These are phyloP conservation scores for Colletotrichum phormii DNA, from an alignment of 2,329 filamentous ascomycete genomes.

Conservation along the genomic window DNA sequence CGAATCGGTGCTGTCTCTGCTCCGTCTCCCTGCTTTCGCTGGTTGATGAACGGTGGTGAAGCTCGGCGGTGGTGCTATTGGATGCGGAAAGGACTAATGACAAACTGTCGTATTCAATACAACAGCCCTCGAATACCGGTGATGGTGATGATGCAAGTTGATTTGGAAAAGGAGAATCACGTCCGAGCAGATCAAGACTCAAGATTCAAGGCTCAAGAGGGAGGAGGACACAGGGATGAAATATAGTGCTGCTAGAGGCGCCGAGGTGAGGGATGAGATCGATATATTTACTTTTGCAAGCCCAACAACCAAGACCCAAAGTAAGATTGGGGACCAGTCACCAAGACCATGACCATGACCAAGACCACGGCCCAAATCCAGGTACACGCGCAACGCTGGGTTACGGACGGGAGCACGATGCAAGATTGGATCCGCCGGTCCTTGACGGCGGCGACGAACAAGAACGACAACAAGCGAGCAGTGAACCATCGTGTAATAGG, in stretches of 20 bases:
- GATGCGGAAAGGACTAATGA: background rate
- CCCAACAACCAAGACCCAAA: background rate
- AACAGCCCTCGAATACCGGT: conserved; percentile 29
- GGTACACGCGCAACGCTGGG: background rate
- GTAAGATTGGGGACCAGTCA: conserved; percentile 4
- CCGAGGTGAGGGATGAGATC: conserved; percentile 28
- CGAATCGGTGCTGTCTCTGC: background rate
- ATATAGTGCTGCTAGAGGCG: conserved; percentile 31
- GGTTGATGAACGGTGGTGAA: background rate
- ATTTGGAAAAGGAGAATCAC: conserved; percentile 16
- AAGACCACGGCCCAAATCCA: conserved; percentile 9
- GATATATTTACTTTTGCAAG: conserved; percentile 38
- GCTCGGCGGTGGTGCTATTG: background rate
- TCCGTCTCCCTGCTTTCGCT: conserved; percentile 13
- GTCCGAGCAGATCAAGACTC: conserved; percentile 1
- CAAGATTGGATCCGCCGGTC: background rate
- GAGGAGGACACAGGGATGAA: conserved; percentile 33
- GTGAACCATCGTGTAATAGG: background rate
- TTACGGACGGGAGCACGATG: conserved; percentile 3
- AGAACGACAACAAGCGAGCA: background rate
- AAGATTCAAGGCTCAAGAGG: conserved; percentile 20
- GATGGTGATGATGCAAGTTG: conserved; percentile 26
- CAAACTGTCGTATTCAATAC: conserved; percentile 33
- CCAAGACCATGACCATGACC: background rate
- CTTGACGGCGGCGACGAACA: background rate